phyloP scores from a whole-genome alignment of 148 eudicot genomes.

The Camellia japonica region DNA sequence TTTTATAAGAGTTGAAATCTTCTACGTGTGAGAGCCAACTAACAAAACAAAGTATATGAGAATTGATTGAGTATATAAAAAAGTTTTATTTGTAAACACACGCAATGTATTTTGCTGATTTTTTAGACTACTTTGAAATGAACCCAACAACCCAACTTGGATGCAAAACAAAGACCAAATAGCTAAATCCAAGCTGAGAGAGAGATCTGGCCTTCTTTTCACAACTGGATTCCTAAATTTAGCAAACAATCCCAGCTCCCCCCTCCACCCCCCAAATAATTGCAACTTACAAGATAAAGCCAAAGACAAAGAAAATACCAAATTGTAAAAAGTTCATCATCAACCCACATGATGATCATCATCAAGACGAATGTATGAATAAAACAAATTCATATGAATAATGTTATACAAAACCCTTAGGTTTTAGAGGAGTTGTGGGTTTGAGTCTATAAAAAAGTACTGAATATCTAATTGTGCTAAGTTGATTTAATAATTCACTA shows the following conservation, averaged over 20 bases:
- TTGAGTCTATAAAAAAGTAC: too few species aligned
- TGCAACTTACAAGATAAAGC: slow-evolving; percentile 2
- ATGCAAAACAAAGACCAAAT: not conserved
- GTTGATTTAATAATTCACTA: too few species aligned
- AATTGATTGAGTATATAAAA: too few species aligned
- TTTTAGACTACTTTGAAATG: not conserved
- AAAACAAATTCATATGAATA: too few species aligned
- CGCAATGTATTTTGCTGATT: too few species aligned
- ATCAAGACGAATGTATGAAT: not conserved
- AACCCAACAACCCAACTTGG: not conserved
- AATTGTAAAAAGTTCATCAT: slow-evolving; percentile 6
- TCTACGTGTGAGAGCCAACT: not conserved
- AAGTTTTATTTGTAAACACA: too few species aligned
- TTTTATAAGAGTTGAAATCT: not conserved
- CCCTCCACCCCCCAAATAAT: not conserved
- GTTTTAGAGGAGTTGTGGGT: too few species aligned
- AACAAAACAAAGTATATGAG: too few species aligned
- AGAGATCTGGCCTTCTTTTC: slow-evolving; percentile 4
- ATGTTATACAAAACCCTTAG: too few species aligned
- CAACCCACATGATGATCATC: not conserved
- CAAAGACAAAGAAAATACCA: not conserved
- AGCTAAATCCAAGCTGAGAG: slow-evolving; percentile 4
- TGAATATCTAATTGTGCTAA: too few species aligned
- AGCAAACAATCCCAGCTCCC: not conserved
- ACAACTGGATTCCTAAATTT: slow-evolving; percentile 9